These are phyloP conservation scores for Tephrocybe sp. DNA, from an alignment of 768 basidiomycete species.

Conservation along the genomic window DNA sequence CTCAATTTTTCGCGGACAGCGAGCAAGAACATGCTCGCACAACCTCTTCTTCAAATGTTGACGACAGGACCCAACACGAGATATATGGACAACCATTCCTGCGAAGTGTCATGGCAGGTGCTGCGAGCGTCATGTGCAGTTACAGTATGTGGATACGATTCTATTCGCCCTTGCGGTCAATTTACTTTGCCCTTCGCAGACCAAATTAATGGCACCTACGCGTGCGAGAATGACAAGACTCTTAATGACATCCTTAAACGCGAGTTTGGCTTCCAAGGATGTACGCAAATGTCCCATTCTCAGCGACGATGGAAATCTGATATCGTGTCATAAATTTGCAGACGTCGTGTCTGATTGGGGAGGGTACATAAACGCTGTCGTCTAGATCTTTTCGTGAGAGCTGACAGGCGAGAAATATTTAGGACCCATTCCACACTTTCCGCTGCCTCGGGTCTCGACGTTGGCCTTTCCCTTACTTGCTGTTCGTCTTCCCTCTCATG, in stretches of 20 bases:
- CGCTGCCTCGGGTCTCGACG: conserved; percentile 64
- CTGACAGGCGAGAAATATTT: background rate
- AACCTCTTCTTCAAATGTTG: conserved; percentile 60
- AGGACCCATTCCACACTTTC: conserved; percentile 58
- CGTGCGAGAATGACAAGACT: conserved; percentile 70
- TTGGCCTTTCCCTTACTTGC: conserved; percentile 21
- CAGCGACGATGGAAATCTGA: background rate
- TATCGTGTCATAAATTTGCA: conserved; percentile 17
- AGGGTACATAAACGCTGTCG: too few relatives aligned
- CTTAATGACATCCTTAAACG: conserved; percentile 71
- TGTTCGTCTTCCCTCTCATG: background rate
- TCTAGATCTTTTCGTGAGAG: too few relatives aligned
- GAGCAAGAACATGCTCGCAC: conserved; percentile 68
- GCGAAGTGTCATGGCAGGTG: conserved; percentile 70
- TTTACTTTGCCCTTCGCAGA: conserved; percentile 34
- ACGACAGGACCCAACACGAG: conserved; percentile 79
- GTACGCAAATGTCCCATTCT: conserved; percentile 31
- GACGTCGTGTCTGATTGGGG: conserved; percentile 74
- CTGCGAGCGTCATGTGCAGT: conserved; percentile 71
- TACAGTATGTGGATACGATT: conserved; percentile 48
- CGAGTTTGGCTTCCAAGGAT: conserved; percentile 77
- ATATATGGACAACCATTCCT: conserved; percentile 70
- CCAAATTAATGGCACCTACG: conserved; percentile 65
- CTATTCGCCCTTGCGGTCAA: background rate
- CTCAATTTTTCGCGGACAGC: conserved; percentile 26